phyloP scores from a whole-genome alignment of 225 moss, liverwort and hornwort species.

The Rhytidiadelphus loreus region DNA sequence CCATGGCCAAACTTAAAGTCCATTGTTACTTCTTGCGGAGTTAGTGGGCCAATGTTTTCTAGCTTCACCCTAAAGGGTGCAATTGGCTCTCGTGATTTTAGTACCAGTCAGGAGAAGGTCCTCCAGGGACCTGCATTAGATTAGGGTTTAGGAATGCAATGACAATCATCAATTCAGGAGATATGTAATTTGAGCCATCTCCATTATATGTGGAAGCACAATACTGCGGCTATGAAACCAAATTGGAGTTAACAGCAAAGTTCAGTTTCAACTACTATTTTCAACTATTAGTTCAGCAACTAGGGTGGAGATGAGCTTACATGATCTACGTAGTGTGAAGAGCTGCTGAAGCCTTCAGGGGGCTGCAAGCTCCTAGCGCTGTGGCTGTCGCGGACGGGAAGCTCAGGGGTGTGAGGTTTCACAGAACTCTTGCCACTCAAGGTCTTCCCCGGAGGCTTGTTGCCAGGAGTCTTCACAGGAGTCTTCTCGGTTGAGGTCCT shows the following conservation, averaged over 20 bases:
- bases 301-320: neutral
- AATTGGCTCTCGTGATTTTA: neutral
- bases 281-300: neutral
- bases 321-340: neutral
- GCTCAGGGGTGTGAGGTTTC: too few relatives aligned
- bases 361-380: too few relatives aligned
- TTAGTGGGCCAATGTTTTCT: neutral
- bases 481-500: too few relatives aligned
- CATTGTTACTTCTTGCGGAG: neutral
- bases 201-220: too few relatives aligned
- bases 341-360: too few relatives aligned
- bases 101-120: neutral
- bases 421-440: too few relatives aligned
- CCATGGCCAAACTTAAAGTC: neutral
- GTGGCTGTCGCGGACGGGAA: too few relatives aligned
- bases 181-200: neutral
- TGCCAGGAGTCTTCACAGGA: too few relatives aligned
- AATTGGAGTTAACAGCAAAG: too few relatives aligned
- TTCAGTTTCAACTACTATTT: neutral
- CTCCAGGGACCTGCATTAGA: neutral
- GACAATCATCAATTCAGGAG: neutral
- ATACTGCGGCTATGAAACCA: neutral
- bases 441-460: too few relatives aligned
- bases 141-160: neutral
- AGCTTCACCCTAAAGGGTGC: neutral